Evolutionary conservation across 1,284 basidiomycete genomes (phyloP), one percentile per base, ranked within the genome.

Genomic region (Rhodotorula sp.): DNA sequence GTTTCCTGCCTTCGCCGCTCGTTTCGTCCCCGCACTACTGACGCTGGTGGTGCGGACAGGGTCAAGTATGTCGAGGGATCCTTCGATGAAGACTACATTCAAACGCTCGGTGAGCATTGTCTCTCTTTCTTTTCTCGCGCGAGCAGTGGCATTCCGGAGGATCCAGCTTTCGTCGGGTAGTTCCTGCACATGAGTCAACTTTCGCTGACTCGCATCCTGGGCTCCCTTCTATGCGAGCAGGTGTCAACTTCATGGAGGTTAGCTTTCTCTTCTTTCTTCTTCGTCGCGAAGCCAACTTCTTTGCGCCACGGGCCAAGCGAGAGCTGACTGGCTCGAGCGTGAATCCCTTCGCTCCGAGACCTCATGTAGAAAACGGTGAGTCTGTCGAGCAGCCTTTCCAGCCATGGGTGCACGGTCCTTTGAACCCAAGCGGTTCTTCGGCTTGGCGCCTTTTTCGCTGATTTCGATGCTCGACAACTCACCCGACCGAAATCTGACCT

Each of bases 1-100:
- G 29, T 29, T 29, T 29, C 29, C 29, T 29, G 2, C 29, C 29
- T 29, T 29, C 29, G 29, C 29, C 29, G 29, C 29, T 29, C 29
- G 29, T 29, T 29, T 29, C 29, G 29, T 29, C 2, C 29, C 29
- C 29, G 29, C 29, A 2, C 29, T 29, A 29, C 29, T 29, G 29
- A 29, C 29, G 29, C 29, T 29, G 29, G 29, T 29, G 29, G 29
- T 29, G 29, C 29, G 29, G 29, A 59, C 67, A 72, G 70, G 70
- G 77, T 79, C 67, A 77, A 76, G 56, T 97, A 97, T 80, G 93
- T 96, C 73, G 94, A 97, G 84, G 94, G 94, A 4, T 64, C 63
- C 12, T 70, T 69, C 75, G 85, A 85, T 84, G 95, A 97, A 85
- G 95, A 98, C 83, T 98, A 98, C 84, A 97, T 98, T 82, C 96